Evolutionary conservation across 2,329 filamentous ascomycete genomes (phyloP), one percentile per base, ranked within the genome.

Genomic region (Helotiales sp.): DNA sequence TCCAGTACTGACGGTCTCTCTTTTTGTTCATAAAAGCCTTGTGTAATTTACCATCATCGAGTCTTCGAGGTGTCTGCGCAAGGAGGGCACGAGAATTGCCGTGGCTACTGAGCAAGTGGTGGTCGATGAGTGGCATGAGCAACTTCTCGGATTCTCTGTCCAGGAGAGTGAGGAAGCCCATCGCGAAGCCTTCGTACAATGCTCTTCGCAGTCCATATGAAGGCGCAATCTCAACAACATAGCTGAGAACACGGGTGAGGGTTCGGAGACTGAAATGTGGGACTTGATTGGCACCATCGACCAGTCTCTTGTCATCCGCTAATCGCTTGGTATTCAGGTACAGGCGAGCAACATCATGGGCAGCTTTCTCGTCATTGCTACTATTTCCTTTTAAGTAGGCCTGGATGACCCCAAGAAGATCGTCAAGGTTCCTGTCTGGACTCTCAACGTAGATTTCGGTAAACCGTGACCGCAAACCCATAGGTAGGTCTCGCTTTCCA

Each of bases 261-360:
- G 96, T 99, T 77, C 96, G 89, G 66, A 99, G 87, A 82, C 95
- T 98, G 83, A 97, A 99, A 79, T 99, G 96, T 11, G 96, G 95
- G 58, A 96, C 93, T 77, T 99, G 94, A 69, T 96, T 95, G 30
- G 95, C 95, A 50, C 96, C 95, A 78, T 99, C 96, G 0, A 97
- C 96, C 15, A 99, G 82, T 66, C 89, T 87, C 77, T 96, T 97
- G 61, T 93, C 88, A 65, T 92, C 89, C 0, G 92, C 91, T 54
- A 97, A 84, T 47, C 85, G 85, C 78, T 97, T 96, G 7, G 95
- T 95, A 71, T 93, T 91, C 66, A 97, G 85, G 76, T 99, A 99
- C 1, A 99, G 85, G 45, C 88, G 87, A 1, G 93, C 93, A 67
- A 97, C 91, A 76, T 97, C 93, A 66, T 92, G 85, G 0, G 91